Base-by-base conservation (phyloP, 2,329 filamentous ascomycete genomes). In the Phyllachora maydis region DNA sequence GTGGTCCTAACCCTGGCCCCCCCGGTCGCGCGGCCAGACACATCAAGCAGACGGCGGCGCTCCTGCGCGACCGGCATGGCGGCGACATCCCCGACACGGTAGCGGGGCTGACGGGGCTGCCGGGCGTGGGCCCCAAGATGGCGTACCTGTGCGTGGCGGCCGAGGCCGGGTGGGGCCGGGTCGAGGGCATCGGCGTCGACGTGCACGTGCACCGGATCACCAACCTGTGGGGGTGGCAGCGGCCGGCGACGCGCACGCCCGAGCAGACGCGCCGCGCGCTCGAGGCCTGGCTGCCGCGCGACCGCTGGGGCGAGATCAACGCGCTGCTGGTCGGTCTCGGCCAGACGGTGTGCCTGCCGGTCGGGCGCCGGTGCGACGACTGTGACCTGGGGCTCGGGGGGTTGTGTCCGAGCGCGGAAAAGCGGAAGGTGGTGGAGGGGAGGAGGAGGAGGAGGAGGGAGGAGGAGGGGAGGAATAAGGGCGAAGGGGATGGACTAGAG, bases 131-230 rank as follows among this genome's bases (percentile, higher is more conserved):
- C 0, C 83, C 83, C 15, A 93, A 93, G 50, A 93, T 93, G 83
- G 82, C 74, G 8, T 83, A 88, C 44, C 62, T 93, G 12, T 85
- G 76, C 42, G 65, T 92, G 53, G 74, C 71, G 22, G 74, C 74
- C 1, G 78, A 37, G 11, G 29, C 43, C 31, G 73, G 39, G 60
- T 68, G 64, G 64, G 46, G 50, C 35, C 51, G 54, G 16, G 64
- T 62, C 25, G 56, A 67, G 39, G 83, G 83, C 6, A 91, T 93
- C 32, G 83, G 83, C 14, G 83, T 93, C 23, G 83, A 93, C 44
- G 82, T 92, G 4, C 83, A 93, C 47, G 83, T 93, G 4, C 83
- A 92, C 49, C 74, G 83, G 26, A 90, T 93, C 47, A 85, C 81
- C 24, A 92, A 92, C 49, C 55, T 91, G 14, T 92, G 82, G 82